Evolutionary conservation across 805 yeast genomes (phyloP), one percentile per base, ranked within the genome.

Genomic region (Phaffomyces opuntiae): DNA sequence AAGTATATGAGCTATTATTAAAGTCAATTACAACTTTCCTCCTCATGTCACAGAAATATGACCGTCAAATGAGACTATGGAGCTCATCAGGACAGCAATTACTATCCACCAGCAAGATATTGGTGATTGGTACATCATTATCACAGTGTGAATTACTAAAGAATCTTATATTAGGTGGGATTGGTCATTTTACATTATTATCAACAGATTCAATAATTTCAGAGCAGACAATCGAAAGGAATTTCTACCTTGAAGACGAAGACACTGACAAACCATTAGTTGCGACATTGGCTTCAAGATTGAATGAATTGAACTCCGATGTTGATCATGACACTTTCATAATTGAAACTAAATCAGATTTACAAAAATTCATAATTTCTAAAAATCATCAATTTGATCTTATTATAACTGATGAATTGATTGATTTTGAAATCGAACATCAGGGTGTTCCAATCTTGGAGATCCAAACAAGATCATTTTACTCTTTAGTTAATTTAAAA

Each of bases 11-110:
- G n/a, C n/a, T n/a, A n/a, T n/a, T n/a, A n/a, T n/a, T n/a, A n/a
- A n/a, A n/a, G n/a, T n/a, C 3, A 17, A 17, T 17, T 3, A 17
- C 19, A 17, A 17, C 19, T 17, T 17, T 17, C 34, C n/a, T 14
- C 8, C 9, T 2, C 1, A 45, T 45, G 44, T 31, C 48, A 9
- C 43, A 70, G 41, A 80, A 80, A 49, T 89, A 87, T 59, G 96
- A 90, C 62, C 73, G 99, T 35, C 98, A 91, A 60, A 66, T 91
- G 48, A 74, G 97, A 34, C 66, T 91, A 14, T 91, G 98, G 98
- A 89, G 87, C 1, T 56, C 74, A 0, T 62, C 72, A 11, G 99
- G 97, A 4, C 99, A 91, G 33, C 45, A 45, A 9, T 29, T 45
- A 17, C 34, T 45, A 32, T 27, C 40, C 2, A 38, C 43, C 1